Evolutionary conservation across 2,329 filamentous ascomycete species (phyloP).

Genomic region (Fusarium xylarioides): DNA sequence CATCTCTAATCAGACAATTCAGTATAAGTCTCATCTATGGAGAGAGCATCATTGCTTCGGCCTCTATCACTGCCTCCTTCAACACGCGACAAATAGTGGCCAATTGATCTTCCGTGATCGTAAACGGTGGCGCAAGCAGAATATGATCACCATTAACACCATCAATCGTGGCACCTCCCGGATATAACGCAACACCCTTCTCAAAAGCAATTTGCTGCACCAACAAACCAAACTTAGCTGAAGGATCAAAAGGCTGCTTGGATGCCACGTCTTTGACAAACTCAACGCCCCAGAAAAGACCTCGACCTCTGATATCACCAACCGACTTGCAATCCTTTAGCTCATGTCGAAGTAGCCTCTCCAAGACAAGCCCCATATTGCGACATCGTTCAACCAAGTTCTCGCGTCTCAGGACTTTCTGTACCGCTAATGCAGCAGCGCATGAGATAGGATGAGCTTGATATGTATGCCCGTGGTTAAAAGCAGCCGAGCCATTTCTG

Average conservation of each 20-base stretch:
- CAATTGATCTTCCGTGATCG: conserved; percentile 55
- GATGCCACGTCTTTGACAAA: conserved; percentile 50
- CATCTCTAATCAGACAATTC: fast-evolving
- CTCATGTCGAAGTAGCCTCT: not conserved
- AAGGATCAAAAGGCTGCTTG: conserved; percentile 49
- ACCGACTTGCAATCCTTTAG: not conserved
- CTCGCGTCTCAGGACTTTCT: conserved; percentile 65
- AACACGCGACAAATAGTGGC: conserved; percentile 10
- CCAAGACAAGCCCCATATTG: conserved; percentile 55
- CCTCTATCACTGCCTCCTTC: conserved; percentile 16
- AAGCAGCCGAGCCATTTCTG: conserved; percentile 47
- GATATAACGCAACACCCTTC: conserved; percentile 63
- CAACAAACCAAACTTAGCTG: conserved; percentile 39
- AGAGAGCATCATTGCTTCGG: not conserved
- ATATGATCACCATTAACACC: conserved; percentile 73
- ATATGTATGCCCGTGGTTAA: conserved; percentile 68
- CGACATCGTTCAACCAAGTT: conserved; percentile 67
- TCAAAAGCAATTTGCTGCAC: conserved; percentile 46
- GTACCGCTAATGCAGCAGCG: conserved; percentile 69
- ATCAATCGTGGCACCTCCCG: conserved; percentile 68
- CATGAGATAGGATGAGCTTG: conserved; percentile 69
- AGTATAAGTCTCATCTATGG: fast-evolving
- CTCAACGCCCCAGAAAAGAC: conserved; percentile 58
- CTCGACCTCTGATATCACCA: conserved; percentile 16
- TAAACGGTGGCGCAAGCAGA: conserved; percentile 74